phyloP scores from a whole-genome alignment of 2,329 filamentous ascomycete species.

The Cryphonectria naterciae region DNA sequence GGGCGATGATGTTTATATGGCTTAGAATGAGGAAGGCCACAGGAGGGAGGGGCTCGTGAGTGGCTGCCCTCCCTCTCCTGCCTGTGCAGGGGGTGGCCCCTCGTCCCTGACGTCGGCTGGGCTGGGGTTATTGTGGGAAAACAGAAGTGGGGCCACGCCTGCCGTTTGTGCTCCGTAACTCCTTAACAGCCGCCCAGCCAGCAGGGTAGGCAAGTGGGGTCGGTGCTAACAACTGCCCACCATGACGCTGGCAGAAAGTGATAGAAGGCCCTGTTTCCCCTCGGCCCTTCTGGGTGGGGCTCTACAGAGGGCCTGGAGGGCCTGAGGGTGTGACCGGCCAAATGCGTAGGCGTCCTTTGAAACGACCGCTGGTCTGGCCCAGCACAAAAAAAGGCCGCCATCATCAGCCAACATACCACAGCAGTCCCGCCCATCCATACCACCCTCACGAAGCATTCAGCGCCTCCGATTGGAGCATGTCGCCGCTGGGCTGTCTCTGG shows the following conservation, averaged over 20 bases:
- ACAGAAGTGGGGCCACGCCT: neutral
- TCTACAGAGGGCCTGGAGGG: conserved; percentile 15
- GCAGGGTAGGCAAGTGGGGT: neutral
- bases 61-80: conserved; percentile 20
- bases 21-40: neutral
- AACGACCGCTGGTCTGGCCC: conserved; percentile 13
- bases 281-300: neutral
- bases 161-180: conserved; percentile 6
- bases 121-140: conserved; percentile 13
- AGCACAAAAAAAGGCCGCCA: conserved; percentile 6
- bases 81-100: conserved; percentile 9
- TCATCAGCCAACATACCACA: neutral
- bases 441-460: neutral
- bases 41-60: conserved; percentile 27
- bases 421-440: neutral
- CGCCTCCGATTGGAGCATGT: neutral
- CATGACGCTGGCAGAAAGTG: conserved; percentile 7
- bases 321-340: neutral
- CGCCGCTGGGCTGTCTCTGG: neutral
- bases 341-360: conserved; percentile 7
- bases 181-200: conserved; percentile 2
- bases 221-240: conserved; percentile 9
- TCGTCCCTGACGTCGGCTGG: conserved; percentile 28
- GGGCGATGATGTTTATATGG: conserved; percentile 25
- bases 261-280: conserved; percentile 1